A percentile compares a stretch with the other conserved stretches of the same genome.
Conservation (phyloP, 768 basidiomycete genomes). For the Crassisporium funariophilum region DNA sequence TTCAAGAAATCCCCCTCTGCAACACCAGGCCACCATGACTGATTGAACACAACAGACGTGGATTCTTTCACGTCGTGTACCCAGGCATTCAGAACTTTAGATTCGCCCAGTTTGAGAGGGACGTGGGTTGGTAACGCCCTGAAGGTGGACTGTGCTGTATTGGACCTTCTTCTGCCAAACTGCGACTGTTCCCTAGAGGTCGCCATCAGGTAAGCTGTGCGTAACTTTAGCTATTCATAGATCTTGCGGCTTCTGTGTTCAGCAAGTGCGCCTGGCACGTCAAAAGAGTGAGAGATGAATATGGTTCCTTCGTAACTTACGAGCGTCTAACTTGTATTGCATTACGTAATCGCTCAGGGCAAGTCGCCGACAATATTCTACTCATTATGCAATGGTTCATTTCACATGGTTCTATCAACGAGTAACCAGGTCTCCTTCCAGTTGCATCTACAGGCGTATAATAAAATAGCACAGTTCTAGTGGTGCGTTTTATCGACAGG, state of each 20-base stretch:
- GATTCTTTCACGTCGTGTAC: conserved; percentile 72
- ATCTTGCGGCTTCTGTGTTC: conserved; percentile 15
- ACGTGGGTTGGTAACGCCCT: conserved; percentile 42
- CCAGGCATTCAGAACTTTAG: conserved; percentile 67
- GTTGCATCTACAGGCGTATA: conserved; percentile 25
- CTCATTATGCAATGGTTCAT: too few relatives aligned
- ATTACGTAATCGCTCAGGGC: conserved; percentile 3
- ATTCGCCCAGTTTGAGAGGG: conserved; percentile 64
- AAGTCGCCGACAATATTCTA: too few relatives aligned
- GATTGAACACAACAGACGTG: conserved; percentile 65
- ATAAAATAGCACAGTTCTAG: conserved; percentile 38
- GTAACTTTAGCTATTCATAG: conserved; percentile 11
- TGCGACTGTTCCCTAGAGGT: conserved; percentile 68
- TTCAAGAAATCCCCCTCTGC: conserved; percentile 73
- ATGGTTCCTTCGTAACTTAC: neutral
- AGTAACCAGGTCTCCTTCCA: conserved; percentile 18
- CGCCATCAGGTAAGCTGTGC: conserved; percentile 44
- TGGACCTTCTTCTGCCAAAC: conserved; percentile 67
- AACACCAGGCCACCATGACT: conserved; percentile 77
- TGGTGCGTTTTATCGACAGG: conserved; percentile 58
- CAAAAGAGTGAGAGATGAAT: too few relatives aligned
- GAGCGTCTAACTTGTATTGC: neutral
- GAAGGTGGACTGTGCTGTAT: conserved; percentile 70
- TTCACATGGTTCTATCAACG: conserved; percentile 26
- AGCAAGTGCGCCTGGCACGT: too few relatives aligned